phyloP scores from a whole-genome alignment of 495 filamentous ascomycete genomes.

The Aspergillus diversus region DNA sequence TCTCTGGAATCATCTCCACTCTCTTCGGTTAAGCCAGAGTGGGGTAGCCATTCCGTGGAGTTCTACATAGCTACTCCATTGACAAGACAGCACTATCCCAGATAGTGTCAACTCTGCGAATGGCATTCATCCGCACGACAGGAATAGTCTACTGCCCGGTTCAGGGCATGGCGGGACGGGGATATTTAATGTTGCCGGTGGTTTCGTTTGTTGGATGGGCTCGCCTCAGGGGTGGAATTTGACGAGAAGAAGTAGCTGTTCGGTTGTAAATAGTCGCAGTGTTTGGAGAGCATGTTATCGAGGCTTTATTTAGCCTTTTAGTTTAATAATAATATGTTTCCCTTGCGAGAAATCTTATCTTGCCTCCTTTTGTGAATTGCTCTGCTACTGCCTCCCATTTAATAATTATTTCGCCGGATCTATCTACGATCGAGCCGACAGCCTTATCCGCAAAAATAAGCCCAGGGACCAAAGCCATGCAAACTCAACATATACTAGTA shows the following conservation, averaged over 20 bases:
- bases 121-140: neutral
- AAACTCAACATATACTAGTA: too few relatives aligned
- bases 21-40: slow-evolving; percentile 4
- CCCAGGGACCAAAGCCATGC: too few relatives aligned
- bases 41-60: neutral
- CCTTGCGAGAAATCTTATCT: neutral
- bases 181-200: neutral
- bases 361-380: neutral
- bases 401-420: too few relatives aligned
- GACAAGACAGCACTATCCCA: slow-evolving; percentile 3
- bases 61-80: neutral
- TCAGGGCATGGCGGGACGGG: neutral
- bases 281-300: slow-evolving; percentile 3
- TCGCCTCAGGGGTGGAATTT: neutral
- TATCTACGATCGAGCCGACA: too few relatives aligned
- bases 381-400: neutral
- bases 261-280: slow-evolving; percentile 9
- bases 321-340: slow-evolving; percentile 9
- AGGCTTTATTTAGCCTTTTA: neutral
- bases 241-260: neutral
- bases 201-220: neutral
- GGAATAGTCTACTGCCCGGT: neutral
- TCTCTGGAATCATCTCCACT: slow-evolving; percentile 4
- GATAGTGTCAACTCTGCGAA: slow-evolving; percentile 3
- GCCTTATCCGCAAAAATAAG: too few relatives aligned